A percentile compares a stretch with the other conserved stretches of the same genome.
Evolutionary conservation across 495 filamentous ascomycete genomes (phyloP).

Genomic region (Penicillium alfredii): DNA sequence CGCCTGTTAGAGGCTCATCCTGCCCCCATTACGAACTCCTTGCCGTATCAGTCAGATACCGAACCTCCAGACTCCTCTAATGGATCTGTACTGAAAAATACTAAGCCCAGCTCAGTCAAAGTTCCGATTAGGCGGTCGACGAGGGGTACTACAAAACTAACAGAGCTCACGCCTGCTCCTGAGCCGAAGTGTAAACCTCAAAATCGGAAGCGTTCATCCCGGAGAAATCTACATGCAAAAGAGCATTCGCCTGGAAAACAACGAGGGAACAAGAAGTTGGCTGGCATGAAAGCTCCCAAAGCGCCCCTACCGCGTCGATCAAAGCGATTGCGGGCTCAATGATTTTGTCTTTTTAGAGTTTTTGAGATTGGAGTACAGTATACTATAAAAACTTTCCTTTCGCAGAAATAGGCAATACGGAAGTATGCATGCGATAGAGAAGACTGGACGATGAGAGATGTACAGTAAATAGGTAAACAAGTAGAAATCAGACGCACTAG

Average conservation of each 20-base stretch:
- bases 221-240: slow-evolving; percentile 1
- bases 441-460: slow-evolving; percentile 1
- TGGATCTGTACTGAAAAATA: slow-evolving; percentile 8
- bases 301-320: slow-evolving; percentile 10
- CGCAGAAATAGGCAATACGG: too few relatives aligned
- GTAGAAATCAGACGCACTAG: not conserved
- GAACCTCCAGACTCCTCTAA: slow-evolving; percentile 7
- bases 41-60: slow-evolving; percentile 2
- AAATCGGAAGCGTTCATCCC: slow-evolving; percentile 11
- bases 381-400: too few relatives aligned
- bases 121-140: slow-evolving; percentile 10
- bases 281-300: slow-evolving; percentile 4
- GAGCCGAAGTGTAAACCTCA: slow-evolving; percentile 4
- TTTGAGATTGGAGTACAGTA: slow-evolving; percentile 4
- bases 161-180: slow-evolving; percentile 2
- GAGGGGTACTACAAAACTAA: slow-evolving; percentile 12
- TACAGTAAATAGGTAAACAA: slow-evolving; percentile 1
- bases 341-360: too few relatives aligned
- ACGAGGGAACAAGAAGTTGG: not conserved
- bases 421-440: too few relatives aligned
- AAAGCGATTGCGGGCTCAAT: slow-evolving; percentile 7
- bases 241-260: slow-evolving; percentile 2
- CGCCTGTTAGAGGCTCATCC: slow-evolving; percentile 9
- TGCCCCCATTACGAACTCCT: slow-evolving; percentile 4
- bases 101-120: slow-evolving; percentile 6